phyloP scores from a whole-genome alignment of 805 yeast species.

The Pichia deserticola region DNA sequence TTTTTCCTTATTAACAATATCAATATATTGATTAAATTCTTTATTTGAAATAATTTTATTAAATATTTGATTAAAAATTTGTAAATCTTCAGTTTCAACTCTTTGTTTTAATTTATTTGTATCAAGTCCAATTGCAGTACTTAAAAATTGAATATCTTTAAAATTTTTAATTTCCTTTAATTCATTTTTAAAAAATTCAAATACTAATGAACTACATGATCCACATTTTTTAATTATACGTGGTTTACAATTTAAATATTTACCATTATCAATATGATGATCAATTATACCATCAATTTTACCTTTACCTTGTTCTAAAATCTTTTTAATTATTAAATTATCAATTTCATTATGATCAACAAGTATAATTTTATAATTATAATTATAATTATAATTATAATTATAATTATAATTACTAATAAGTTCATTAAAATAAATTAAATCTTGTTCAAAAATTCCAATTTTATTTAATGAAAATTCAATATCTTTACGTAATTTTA shows the following conservation, averaged over 20 bases:
- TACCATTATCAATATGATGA: slow-evolving; percentile 74
- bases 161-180: neutral
- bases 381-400: no score
- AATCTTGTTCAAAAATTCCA: slow-evolving; percentile 38
- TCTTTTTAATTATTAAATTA: neutral
- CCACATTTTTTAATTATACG: slow-evolving; percentile 58
- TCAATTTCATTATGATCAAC: slow-evolving; percentile 67
- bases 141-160: slow-evolving; percentile 1
- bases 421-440: slow-evolving; percentile 68
- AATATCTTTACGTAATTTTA: slow-evolving; percentile 67
- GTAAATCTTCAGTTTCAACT: neutral
- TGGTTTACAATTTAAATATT: slow-evolving; percentile 46
- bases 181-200: slow-evolving; percentile 16
- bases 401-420: neutral
- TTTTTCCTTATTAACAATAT: neutral
- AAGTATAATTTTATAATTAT: slow-evolving; percentile 23
- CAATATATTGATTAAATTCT: neutral
- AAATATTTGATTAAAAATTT: neutral
- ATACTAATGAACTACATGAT: slow-evolving; percentile 72
- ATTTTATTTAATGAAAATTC: slow-evolving; percentile 41
- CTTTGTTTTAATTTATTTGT: neutral
- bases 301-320: slow-evolving; percentile 8
- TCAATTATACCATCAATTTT: slow-evolving; percentile 62
- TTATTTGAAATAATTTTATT: no score
- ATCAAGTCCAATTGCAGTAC: slow-evolving; percentile 6